Base-by-base conservation (phyloP, 352 stramenopile species). In the Globisporangium middletonii region DNA sequence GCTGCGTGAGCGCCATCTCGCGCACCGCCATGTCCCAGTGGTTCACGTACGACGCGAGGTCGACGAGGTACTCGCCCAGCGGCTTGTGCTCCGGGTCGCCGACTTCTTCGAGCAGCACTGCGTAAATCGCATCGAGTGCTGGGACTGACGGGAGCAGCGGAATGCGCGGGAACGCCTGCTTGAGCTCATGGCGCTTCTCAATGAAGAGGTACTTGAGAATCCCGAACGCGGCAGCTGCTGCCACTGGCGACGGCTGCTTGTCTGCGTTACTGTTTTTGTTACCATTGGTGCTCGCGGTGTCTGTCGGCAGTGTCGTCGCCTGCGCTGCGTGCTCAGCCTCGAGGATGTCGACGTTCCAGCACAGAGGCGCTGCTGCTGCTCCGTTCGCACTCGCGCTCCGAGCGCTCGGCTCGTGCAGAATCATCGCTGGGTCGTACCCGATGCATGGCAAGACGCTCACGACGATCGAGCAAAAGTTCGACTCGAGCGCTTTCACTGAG, bases 401-500 rank as follows among this genome's bases (percentile, higher is more conserved):
- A 45, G 35, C 50, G 26, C n/a, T 57, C 53, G 41, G 57, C 60
- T 84, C 63, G 42, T 70, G 50, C 33, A 86, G 59, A 55, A 84
- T 71, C 49, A 63, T 59, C 12, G 61, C 70, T 11, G 71, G 48
- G n/a, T 83, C 71, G 33, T 75, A 63, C 8, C 68, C 73, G 18
- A 94, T 67, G 42, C 82, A 96, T 13, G 86, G 79, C 6, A 96
- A 67, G 27, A 94, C 67, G 44, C 83, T 96, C n/a, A 92, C 84
- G 35, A 96, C 67, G 27, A 96, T 94, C 19, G 86, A 94, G 55
- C 78, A 79, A 44, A 96, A 72, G 48, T 94, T 96, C n/a, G 72
- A 64, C 41, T 89, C 83, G 26, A 96, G 66, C 0, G 86, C 83
- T 66, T 91, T 92, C 16, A 70, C 56, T 23, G 84, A 94, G 3